phyloP scores from a whole-genome alignment of 495 filamentous ascomycete species.

The Aspergillus taichungensis region DNA sequence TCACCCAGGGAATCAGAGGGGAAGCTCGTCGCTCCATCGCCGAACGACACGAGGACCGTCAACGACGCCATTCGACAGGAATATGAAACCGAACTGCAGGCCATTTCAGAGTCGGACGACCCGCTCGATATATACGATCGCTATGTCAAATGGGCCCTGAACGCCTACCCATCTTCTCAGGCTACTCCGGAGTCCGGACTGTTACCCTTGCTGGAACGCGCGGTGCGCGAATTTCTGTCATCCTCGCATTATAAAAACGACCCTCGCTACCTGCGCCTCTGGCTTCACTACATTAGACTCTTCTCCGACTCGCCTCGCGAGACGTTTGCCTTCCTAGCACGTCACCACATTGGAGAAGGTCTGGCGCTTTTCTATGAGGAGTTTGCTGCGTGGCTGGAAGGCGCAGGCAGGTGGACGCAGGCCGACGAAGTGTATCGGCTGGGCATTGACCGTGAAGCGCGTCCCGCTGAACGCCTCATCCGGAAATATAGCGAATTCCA shows the following conservation, averaged over 20 bases:
- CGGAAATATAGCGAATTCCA: constrained; percentile 90
- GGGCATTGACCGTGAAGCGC: constrained; percentile 79
- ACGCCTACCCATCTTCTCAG: constrained; percentile 89
- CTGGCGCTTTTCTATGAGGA: constrained; percentile 97
- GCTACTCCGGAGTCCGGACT: constrained; percentile 85
- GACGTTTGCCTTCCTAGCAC: constrained; percentile 81
- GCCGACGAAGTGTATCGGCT: constrained; percentile 88
- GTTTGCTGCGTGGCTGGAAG: constrained; percentile 86
- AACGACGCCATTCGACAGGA: constrained; percentile 72
- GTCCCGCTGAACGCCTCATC: constrained; percentile 68
- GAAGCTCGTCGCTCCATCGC: constrained; percentile 45
- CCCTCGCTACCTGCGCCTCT: constrained; percentile 82
- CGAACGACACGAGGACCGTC: constrained; percentile 61
- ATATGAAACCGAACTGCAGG: constrained; percentile 74
- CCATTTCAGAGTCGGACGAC: constrained; percentile 80
- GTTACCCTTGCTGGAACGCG: constrained; percentile 80
- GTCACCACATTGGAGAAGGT: constrained; percentile 77
- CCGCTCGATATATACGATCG: constrained; percentile 93
- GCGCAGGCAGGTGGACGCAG: constrained; percentile 76
- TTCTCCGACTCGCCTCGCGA: constrained; percentile 91
- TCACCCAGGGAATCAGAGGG: constrained; percentile 46
- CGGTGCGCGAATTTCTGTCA: constrained; percentile 80
- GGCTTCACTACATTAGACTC: constrained; percentile 87
- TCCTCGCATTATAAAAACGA: constrained; percentile 88
- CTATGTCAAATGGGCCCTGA: constrained; percentile 93